A percentile compares a stretch with the other conserved stretches of the same genome.
These are phyloP conservation scores for Orbilia oligospora DNA, from an alignment of 2,329 filamentous ascomycete genomes.

Conservation along the genomic window DNA sequence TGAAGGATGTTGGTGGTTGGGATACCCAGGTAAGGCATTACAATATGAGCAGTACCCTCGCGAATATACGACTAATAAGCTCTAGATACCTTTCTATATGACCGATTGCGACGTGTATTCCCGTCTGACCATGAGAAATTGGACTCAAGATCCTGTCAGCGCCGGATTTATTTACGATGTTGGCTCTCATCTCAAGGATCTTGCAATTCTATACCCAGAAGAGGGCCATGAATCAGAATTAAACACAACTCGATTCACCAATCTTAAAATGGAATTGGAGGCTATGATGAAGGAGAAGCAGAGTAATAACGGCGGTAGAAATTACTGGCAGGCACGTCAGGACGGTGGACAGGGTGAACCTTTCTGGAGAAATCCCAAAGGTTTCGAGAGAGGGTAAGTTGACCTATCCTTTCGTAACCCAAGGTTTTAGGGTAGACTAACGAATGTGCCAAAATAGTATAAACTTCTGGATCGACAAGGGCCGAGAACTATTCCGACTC, in stretches of 20 bases:
- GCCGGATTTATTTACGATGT: conserved; percentile 66
- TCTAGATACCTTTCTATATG: conserved; percentile 70
- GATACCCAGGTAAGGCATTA: conserved; percentile 70
- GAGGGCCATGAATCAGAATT: conserved; percentile 63
- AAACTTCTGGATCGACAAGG: conserved; percentile 63
- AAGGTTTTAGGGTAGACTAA: conserved; percentile 4
- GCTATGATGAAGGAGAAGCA: conserved; percentile 65
- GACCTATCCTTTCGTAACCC: background rate
- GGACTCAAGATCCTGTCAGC: conserved; percentile 66
- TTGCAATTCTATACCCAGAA: conserved; percentile 61
- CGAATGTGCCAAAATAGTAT: conserved; percentile 44
- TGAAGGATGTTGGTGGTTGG: conserved; percentile 72
- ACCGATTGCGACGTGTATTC: conserved; percentile 74
- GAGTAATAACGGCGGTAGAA: conserved; percentile 66
- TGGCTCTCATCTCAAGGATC: conserved; percentile 61
- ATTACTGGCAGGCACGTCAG: conserved; percentile 72
- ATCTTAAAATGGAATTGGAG: conserved; percentile 63
- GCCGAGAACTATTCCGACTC: conserved; percentile 62
- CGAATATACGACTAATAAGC: background rate
- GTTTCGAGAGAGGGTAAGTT: conserved; percentile 63
- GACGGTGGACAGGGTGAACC: conserved; percentile 72
- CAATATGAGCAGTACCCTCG: background rate
- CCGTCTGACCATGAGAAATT: conserved; percentile 67
- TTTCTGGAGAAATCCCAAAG: conserved; percentile 70
- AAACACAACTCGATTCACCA: conserved; percentile 56